Base-by-base conservation (phyloP, 1,139 yeast genomes). In the Lodderomyces margitis region DNA sequence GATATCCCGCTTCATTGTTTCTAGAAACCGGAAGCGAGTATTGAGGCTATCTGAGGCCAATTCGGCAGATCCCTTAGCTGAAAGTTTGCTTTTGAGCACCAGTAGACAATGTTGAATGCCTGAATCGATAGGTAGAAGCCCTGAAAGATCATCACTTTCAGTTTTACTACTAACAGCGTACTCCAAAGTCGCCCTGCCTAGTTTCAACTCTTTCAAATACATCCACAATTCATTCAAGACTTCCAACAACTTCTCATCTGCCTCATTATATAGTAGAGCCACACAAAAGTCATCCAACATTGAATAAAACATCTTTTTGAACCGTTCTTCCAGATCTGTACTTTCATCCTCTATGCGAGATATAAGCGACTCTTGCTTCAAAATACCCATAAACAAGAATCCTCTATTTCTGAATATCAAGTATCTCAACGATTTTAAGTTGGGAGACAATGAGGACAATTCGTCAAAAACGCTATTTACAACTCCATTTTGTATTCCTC, bases 321-420 rank as follows among this genome's bases (percentile, higher is more conserved):
- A 30, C 37, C 48, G 48, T 17, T 46, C 43, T 16, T 48, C 52
- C 10, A 31, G 36, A 8, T 12, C 14, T 10, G 35, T 38, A 27
- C 10, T 40, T 11, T 20, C 25, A 12, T 38, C 43, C 11, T 16
- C 37, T 15, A 20, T 15, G 8, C n/a, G 16, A 5, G 21, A 25
- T 4, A 33, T 10, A 12, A 31, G 3, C 2, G 9, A 10, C 1
- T 27, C 34, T 49, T 38, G 43, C 39, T 44, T 51, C 40, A 66
- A 60, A 40, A 80, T 78, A 25, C 78, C 75, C 43, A 85, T 72
- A 47, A 81, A 77, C 31, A 87, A 69, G 48, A 87, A 73, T 0
- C 96, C 96, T 45, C 95, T 68, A 57, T 92, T 92, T 49, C 96
- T 74, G 58, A 81, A 82, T 0, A 86, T 85, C 51, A 91, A 68